Base-by-base conservation (phyloP, 371 early-diverging fungal genomes). In the Coemansia sp. region DNA sequence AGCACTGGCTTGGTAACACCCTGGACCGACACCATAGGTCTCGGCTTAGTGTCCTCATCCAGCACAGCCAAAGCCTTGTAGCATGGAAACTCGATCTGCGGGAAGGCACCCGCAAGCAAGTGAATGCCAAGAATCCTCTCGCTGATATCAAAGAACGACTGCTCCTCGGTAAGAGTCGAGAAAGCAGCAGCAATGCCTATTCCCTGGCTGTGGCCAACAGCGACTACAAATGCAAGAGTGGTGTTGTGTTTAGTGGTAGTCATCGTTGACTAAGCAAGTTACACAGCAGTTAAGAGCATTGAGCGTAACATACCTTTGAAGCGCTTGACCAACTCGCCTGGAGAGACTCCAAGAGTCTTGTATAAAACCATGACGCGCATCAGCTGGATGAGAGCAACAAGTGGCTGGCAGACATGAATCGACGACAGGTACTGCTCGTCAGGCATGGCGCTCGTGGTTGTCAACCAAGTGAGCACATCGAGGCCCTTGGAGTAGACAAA, bases 131-230 rank as follows among this genome's bases (percentile, higher is more conserved):
- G 84, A 0, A 92, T 91, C 72, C 91, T 92, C 68, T 85, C 83
- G 36, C 91, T 81, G 70, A 92, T 90, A 51, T 65, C 68, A 38
- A 85, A 61, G 69, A 94, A 93, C 10, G 89, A 88, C 62, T 90
- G 86, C 54, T 90, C 90, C 24, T 91, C 88, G 16, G 85, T 77
- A 32, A 94, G 89, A 4, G 88, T 72, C 14, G 95, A 82, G 64
- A 96, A 85, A 36, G 87, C 94, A 12, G 88, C 88, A 11, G 97
- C 91, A 12, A 91, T 83, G 62, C 91, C 87, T 40, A 94, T 86
- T 56, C 97, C 97, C 79, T 96, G 97, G 66, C 90, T 90, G 76
- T 96, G 95, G 66, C 95, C 97, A 90, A 82, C 79, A 29, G 81
- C 55, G 4, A 81, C 82, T 68, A 60, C 36, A 54, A 9, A n/a